Evolutionary conservation across 208 protist species (phyloP).

Genomic region (Acanthamoeba triangularis): DNA sequence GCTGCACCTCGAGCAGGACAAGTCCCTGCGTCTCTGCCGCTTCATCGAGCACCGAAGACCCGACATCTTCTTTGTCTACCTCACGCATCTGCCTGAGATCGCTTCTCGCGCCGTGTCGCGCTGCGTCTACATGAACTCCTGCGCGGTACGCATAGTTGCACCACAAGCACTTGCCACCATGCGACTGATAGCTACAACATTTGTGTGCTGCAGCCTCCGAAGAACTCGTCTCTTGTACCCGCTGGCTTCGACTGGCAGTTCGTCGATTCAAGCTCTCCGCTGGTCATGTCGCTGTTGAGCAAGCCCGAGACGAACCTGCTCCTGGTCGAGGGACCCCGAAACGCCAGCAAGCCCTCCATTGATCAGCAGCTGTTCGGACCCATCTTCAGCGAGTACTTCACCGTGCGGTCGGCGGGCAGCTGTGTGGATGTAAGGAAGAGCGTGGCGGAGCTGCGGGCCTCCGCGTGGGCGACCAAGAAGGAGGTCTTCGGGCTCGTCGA

Average conservation of each 20-base stretch:
- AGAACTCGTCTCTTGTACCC: too few species aligned
- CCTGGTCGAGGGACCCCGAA: too few species aligned
- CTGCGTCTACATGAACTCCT: too few species aligned
- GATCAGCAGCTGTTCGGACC: neutral
- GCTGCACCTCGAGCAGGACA: conserved; percentile 37
- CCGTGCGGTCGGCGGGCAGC: neutral
- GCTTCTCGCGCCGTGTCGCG: neutral
- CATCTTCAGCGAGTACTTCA: neutral
- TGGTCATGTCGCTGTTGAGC: conserved; percentile 41
- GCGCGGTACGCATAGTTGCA: too few species aligned
- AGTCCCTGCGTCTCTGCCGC: neutral
- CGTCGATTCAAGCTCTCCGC: neutral
- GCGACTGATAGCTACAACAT: too few species aligned
- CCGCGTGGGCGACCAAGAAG: too few species aligned
- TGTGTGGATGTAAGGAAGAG: neutral
- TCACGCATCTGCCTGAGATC: neutral
- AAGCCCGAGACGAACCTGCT: conserved; percentile 36
- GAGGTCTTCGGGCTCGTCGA: neutral
- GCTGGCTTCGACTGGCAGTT: too few species aligned
- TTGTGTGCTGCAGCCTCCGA: too few species aligned
- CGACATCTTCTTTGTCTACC: neutral
- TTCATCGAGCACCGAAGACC: neutral
- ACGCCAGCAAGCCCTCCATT: too few species aligned
- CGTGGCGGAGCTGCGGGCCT: too few species aligned
- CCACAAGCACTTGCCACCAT: too few species aligned